Conservation (phyloP, 2,329 filamentous ascomycete genomes). For the Monosporascus sp. region DNA sequence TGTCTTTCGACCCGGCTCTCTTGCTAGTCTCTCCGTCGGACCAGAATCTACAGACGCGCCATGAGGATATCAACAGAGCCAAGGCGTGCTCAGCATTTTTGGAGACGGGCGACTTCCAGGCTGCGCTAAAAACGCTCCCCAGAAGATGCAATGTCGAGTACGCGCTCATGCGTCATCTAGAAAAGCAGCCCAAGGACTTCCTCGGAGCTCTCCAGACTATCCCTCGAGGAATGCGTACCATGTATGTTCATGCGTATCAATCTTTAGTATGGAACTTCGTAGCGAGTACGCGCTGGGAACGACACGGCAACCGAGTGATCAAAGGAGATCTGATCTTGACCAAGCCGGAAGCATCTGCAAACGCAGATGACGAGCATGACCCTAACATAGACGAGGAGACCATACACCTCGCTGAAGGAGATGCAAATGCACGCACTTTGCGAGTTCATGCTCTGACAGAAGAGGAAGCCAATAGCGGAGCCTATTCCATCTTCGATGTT, state of each 20-base stretch:
- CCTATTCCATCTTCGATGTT: conserved; percentile 78
- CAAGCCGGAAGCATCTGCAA: conserved; percentile 27
- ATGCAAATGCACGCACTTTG: conserved; percentile 39
- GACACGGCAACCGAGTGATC: conserved; percentile 68
- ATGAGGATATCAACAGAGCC: conserved; percentile 75
- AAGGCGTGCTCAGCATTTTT: conserved; percentile 72
- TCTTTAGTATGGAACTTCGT: conserved; percentile 90
- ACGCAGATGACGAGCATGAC: conserved; percentile 38
- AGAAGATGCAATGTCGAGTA: conserved; percentile 76
- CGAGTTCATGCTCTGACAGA: conserved; percentile 67
- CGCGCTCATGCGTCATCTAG: conserved; percentile 73
- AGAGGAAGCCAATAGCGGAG: conserved; percentile 71
- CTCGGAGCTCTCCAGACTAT: conserved; percentile 77
- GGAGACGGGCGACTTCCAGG: conserved; percentile 50
- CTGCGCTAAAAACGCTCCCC: conserved; percentile 66
- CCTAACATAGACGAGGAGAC: conserved; percentile 63
- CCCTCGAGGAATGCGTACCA: conserved; percentile 74
- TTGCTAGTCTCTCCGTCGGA: conserved; percentile 45
- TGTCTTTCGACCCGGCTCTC: conserved; percentile 64
- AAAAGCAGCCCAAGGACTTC: conserved; percentile 57
- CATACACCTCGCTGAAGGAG: conserved; percentile 52
- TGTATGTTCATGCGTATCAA: conserved; percentile 98
- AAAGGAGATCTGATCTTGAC: conserved; percentile 78
- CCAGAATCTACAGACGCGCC: conserved; percentile 46
- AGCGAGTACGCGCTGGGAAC: conserved; percentile 73